These are phyloP conservation scores for Daldinia vernicosa DNA, from an alignment of 495 filamentous ascomycete genomes.

Conservation along the genomic window DNA sequence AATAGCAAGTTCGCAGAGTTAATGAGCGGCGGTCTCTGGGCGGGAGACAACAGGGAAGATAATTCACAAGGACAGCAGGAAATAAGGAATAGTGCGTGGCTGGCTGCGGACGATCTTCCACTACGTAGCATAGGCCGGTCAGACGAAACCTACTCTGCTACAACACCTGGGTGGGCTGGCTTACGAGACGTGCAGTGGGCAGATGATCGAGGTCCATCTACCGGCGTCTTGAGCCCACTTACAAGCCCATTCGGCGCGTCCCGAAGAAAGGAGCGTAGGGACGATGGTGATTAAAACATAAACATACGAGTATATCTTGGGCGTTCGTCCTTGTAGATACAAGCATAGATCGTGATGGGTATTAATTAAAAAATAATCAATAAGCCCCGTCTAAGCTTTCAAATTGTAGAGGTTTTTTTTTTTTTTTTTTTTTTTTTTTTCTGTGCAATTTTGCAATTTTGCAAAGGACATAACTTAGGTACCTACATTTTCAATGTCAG, in stretches of 20 bases:
- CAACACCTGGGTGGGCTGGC: conserved; percentile 34
- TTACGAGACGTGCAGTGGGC: conserved; percentile 34
- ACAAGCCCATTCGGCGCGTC: conserved; percentile 38
- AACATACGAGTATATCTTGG: neutral
- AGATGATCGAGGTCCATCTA: conserved; percentile 37
- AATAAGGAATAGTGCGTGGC: neutral
- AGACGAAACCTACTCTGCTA: conserved; percentile 19
- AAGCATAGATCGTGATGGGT: neutral
- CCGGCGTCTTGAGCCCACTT: conserved; percentile 41
- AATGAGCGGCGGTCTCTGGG: conserved; percentile 50
- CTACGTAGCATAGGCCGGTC: conserved; percentile 20
- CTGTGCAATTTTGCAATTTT: no score
- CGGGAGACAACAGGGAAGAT: conserved; percentile 4
- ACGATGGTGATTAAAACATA: conserved; percentile 7
- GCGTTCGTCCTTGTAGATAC: neutral
- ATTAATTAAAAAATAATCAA: neutral
- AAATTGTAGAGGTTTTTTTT: no score
- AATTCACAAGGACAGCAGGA: neutral
- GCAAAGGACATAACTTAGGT: no score
- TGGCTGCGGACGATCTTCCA: conserved; percentile 24
- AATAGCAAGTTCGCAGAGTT: conserved; percentile 50
- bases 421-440: no score
- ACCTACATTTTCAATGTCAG: no score
- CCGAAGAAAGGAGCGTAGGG: conserved; percentile 39
- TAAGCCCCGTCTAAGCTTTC: no score